Percentiles rank a stretch among this genome's conserved stretches.
These are phyloP conservation scores for Fagopyrum homotropicum DNA, from an alignment of 148 eudicot species.

Conservation along the genomic window DNA sequence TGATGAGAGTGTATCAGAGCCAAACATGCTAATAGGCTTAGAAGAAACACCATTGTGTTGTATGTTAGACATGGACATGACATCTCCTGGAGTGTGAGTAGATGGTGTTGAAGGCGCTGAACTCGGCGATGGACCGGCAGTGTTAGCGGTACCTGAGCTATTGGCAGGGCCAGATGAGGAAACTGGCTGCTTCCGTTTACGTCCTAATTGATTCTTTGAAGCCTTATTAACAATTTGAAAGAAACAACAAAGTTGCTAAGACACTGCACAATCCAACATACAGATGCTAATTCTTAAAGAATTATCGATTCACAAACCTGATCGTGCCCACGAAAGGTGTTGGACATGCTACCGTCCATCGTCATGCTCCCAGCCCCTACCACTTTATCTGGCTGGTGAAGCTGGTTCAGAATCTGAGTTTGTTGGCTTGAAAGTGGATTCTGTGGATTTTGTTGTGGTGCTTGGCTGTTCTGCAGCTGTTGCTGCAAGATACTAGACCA, in stretches of 20 bases:
- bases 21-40: slow-evolving; percentile 37
- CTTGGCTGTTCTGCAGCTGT: slow-evolving; percentile 42
- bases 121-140: slow-evolving; percentile 90
- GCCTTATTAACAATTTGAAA: slow-evolving; percentile 29
- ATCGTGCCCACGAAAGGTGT: slow-evolving; percentile 56
- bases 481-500: slow-evolving; percentile 27
- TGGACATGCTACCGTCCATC: slow-evolving; percentile 54
- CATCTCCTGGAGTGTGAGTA: slow-evolving; percentile 86
- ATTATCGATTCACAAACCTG: slow-evolving; percentile 33
- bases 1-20: slow-evolving; percentile 37
- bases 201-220: slow-evolving; percentile 70
- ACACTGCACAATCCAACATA: background rate
- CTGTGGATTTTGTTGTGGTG: slow-evolving; percentile 40
- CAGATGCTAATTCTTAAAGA: background rate
- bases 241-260: background rate
- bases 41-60: slow-evolving; percentile 51
- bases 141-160: slow-evolving; percentile 92
- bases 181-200: slow-evolving; percentile 85
- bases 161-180: slow-evolving; percentile 94
- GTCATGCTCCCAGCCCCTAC: slow-evolving; percentile 38
- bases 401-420: slow-evolving; percentile 36
- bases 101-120: slow-evolving; percentile 97
- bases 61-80: slow-evolving; percentile 64
- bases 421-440: slow-evolving; percentile 47
- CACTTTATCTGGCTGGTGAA: slow-evolving; percentile 33